Base-by-base conservation (phyloP, 371 early-diverging fungal species). In the Cokeromyces recurvatus region DNA sequence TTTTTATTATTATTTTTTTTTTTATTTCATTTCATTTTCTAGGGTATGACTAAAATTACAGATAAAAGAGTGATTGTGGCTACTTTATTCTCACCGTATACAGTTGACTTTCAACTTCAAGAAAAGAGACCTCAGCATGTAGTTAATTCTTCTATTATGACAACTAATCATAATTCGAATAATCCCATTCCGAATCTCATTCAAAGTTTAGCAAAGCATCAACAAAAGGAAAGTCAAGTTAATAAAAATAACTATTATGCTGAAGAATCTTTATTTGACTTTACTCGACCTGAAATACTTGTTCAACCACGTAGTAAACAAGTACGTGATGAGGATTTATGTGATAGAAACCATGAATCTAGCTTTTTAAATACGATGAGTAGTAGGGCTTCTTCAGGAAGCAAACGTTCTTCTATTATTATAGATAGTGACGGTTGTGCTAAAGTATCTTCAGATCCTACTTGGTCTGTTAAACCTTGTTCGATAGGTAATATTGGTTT, bases 401-500 rank as follows among this genome's bases (percentile, higher is more conserved):
- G 47, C 34, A 51, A 68, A 47, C 57, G 65, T n/a, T 46, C 57
- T 12, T 77, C 68, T 1, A 32, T 74, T 10, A n/a, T n/a, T n/a
- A n/a, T n/a, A n/a, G 71, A 71, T 34, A 66, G 62, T 15, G 58
- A 72, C 2, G 64, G 58, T 29, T 29, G 29, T 11, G 9, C 35
- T 4, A 6, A 34, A n/a, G 35, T 34, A n/a, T 29, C 29, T 29
- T 29, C 29, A 29, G 5, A 8, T 8, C 29, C 29, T 8, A 57
- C 74, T 7, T 86, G 85, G 80, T 71, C 77, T 3, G 71, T 91
- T 8, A 87, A 87, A 51, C 82, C 85, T 16, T 81, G 84, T 21
- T 74, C 70, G 11, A 66, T 81, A 7, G 93, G 95, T 23, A 94
- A 94, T 59, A 89, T 91, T 69, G 92, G 95, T 5, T 77, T 94